Evolutionary conservation across 257 asterid genomes (phyloP).

Genomic region (Schizonepeta tenuifolia): DNA sequence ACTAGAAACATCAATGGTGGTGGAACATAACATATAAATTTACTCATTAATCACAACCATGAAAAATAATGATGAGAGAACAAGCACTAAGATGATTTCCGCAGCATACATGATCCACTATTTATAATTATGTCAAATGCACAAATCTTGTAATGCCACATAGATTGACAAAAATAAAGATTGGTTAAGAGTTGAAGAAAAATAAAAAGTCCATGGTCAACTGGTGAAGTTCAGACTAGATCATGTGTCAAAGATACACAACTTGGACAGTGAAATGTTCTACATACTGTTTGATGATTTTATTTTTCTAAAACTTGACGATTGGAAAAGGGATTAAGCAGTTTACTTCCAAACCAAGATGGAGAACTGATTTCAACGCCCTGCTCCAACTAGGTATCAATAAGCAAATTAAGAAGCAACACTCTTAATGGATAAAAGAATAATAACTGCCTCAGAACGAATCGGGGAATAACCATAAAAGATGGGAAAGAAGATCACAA

Average conservation of each 20-base stretch:
- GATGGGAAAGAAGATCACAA: neutral
- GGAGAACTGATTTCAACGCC: slow-evolving; percentile 18
- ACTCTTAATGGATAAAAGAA: slow-evolving; percentile 13
- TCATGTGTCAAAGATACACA: neutral
- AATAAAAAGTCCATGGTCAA: neutral
- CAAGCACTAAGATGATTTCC: neutral
- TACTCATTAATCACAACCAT: neutral
- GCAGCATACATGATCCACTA: neutral
- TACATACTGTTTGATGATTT: neutral
- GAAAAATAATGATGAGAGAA: slow-evolving; percentile 8
- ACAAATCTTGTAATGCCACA: neutral
- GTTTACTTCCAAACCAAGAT: slow-evolving; percentile 5
- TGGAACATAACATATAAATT: neutral
- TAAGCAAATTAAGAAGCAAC: slow-evolving; percentile 2
- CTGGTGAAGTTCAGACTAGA: neutral
- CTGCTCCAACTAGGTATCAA: slow-evolving; percentile 24
- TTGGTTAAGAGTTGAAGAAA: neutral
- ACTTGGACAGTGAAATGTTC: slow-evolving; percentile 12
- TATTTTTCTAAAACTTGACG: neutral
- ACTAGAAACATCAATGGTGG: slow-evolving; percentile 6
- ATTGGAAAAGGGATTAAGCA: neutral
- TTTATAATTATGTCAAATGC: slow-evolving; percentile 13
- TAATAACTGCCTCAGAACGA: slow-evolving; percentile 20
- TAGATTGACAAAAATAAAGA: neutral
- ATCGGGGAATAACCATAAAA: slow-evolving; percentile 21